Evolutionary conservation across 1,139 yeast species (phyloP), one percentile per base, ranked within the genome.

Genomic region (Hanseniaspora sp.): DNA sequence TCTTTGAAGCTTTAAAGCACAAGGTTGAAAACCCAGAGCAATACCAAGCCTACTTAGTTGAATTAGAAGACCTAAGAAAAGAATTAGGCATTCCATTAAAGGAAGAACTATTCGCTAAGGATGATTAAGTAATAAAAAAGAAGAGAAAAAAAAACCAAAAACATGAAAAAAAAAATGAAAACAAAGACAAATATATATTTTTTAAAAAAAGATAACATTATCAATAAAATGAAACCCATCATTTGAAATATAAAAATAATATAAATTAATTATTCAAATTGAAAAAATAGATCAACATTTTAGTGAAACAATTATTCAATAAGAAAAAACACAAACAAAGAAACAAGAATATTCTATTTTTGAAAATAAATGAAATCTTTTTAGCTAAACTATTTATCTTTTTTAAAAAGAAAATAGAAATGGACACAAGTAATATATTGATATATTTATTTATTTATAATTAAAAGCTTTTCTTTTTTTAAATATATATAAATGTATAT

Each of bases 41-140:
- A 75, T 92, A 92, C 78, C 79, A 83, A 65, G 96, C 96, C 63
- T 92, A 92, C 77, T 82, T 92, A 66, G 95, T 87, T 60, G 98
- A 92, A 72, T 82, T 92, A 70, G 86, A 86, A 74, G 94, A 82
- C 59, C 78, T 87, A 63, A 86, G 96, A 76, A 78, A 84, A 71
- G 95, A 88, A 72, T 80, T 92, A 68, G 97, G 96, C 64, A 79
- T 90, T 70, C 95, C 94, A 64, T 82, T 90, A 70, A 87, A 86
- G 77, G 97, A 90, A 74, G 95, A 86, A 64, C 79, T 90, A 67
- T 88, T 79, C 72, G 71, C 72, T 61, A 73, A 70, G 63, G 62
- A 66, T 52, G 65, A 61, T 53, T 62, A 61, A 53, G 23, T 29
- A 29, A 39, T 23, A 17, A 34, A 34, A 12, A 37, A 15, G 9